phyloP scores from a whole-genome alignment of 495 filamentous ascomycete genomes.

The Tetracladium setigerum region DNA sequence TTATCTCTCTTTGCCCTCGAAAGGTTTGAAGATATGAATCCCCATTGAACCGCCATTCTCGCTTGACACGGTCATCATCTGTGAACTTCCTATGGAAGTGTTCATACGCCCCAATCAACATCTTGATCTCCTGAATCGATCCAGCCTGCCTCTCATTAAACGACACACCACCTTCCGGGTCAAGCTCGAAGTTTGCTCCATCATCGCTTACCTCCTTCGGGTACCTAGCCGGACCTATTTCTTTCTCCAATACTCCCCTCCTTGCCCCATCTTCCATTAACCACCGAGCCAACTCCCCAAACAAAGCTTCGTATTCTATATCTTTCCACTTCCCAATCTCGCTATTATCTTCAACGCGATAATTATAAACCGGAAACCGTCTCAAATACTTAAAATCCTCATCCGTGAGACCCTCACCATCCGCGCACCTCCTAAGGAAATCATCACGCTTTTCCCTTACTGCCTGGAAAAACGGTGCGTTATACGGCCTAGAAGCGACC shows the following conservation, averaged over 20 bases:
- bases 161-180: not conserved
- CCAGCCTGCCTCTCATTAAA: slow-evolving; percentile 3
- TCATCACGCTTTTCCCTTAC: slow-evolving; percentile 3
- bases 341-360: slow-evolving; percentile 8
- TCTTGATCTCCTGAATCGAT: slow-evolving; percentile 8
- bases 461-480: slow-evolving; percentile 9
- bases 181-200: slow-evolving; percentile 1
- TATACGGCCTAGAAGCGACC: slow-evolving; percentile 12
- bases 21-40: not conserved
- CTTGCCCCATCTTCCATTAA: slow-evolving; percentile 10
- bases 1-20: slow-evolving; percentile 6
- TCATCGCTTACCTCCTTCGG: not conserved
- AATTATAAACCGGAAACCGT: slow-evolving; percentile 11
- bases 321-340: slow-evolving; percentile 10
- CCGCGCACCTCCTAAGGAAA: not conserved
- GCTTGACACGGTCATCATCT: not conserved
- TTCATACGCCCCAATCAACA: slow-evolving; percentile 10
- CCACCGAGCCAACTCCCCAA: slow-evolving; percentile 11
- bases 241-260: slow-evolving; percentile 1
- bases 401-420: not conserved
- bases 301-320: slow-evolving; percentile 7
- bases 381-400: slow-evolving; percentile 8
- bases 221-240: not conserved
- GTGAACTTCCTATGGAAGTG: slow-evolving; percentile 9
- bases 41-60: not conserved